Evolutionary conservation across 768 basidiomycete species (phyloP).

Genomic region (Nevesoporus exiguus): DNA sequence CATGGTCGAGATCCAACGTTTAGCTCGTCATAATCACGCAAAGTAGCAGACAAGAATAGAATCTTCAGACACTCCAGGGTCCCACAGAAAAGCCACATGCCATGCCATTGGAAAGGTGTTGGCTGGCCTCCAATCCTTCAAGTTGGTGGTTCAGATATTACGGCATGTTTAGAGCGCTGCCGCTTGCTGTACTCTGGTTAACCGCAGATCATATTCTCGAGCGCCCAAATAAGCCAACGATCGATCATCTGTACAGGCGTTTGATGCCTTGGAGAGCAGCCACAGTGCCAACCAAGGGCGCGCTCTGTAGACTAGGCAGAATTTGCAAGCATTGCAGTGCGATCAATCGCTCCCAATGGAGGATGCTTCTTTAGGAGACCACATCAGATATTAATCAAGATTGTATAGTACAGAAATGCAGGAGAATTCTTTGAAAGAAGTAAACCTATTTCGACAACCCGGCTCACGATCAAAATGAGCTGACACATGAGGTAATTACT

Average conservation of each 20-base stretch:
- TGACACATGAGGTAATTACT: background rate
- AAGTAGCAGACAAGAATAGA: no score
- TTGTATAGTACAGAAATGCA: background rate
- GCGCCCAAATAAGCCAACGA: background rate
- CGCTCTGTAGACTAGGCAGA: background rate
- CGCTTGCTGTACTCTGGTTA: conserved; percentile 12
- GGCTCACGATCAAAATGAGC: background rate
- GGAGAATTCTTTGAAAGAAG: background rate
- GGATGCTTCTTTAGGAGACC: no score
- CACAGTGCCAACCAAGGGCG: background rate
- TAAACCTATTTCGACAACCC: background rate
- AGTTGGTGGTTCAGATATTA: background rate
- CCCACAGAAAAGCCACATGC: background rate
- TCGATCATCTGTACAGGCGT: background rate
- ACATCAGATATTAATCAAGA: background rate
- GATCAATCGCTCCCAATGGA: background rate
- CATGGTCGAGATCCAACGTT: no score
- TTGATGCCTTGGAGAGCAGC: conserved; percentile 1
- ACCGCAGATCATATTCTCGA: background rate
- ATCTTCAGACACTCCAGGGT: background rate
- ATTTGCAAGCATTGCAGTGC: background rate
- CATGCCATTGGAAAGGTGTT: background rate
- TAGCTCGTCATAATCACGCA: no score
- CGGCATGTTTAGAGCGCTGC: background rate
- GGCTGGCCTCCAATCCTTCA: background rate